A percentile compares a stretch with the other conserved stretches of the same genome.
These are phyloP conservation scores for Fagopyrum homotropicum DNA, from an alignment of 148 eudicot genomes.

Conservation along the genomic window DNA sequence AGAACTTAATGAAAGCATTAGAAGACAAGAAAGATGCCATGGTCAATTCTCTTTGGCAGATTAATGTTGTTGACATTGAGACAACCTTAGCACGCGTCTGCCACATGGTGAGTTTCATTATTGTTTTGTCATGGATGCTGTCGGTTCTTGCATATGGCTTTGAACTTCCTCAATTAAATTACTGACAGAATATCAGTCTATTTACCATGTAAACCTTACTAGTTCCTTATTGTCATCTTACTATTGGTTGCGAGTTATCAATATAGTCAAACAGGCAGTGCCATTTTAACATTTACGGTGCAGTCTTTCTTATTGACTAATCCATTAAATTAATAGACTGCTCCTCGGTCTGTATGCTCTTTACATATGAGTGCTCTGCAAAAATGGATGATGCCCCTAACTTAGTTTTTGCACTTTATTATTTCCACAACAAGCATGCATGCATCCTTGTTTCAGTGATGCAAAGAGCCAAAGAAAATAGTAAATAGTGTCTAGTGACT, in stretches of 20 bases:
- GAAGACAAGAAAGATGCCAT: slow-evolving; percentile 88
- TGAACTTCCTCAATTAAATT: neutral
- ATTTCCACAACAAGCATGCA: too few species aligned
- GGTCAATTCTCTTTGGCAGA: slow-evolving; percentile 86
- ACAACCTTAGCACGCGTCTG: slow-evolving; percentile 75
- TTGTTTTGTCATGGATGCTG: neutral
- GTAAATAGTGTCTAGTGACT: neutral
- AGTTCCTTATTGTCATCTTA: too few species aligned
- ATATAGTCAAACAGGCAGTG: too few species aligned
- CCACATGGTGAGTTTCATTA: slow-evolving; percentile 55
- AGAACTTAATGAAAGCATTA: slow-evolving; percentile 45
- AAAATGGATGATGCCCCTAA: too few species aligned
- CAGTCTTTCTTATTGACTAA: too few species aligned
- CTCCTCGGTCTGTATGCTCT: too few species aligned
- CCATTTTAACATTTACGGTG: too few species aligned
- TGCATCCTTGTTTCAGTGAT: too few species aligned
- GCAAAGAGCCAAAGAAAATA: neutral
- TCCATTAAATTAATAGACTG: neutral
- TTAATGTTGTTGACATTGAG: slow-evolving; percentile 91
- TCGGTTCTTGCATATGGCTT: neutral
- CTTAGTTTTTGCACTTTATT: too few species aligned
- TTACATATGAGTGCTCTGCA: too few species aligned
- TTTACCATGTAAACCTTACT: neutral
- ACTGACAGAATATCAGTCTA: neutral
- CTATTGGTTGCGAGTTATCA: too few species aligned